These are phyloP conservation scores for Suillus hirtellus DNA, from an alignment of 768 basidiomycete species.

Conservation along the genomic window DNA sequence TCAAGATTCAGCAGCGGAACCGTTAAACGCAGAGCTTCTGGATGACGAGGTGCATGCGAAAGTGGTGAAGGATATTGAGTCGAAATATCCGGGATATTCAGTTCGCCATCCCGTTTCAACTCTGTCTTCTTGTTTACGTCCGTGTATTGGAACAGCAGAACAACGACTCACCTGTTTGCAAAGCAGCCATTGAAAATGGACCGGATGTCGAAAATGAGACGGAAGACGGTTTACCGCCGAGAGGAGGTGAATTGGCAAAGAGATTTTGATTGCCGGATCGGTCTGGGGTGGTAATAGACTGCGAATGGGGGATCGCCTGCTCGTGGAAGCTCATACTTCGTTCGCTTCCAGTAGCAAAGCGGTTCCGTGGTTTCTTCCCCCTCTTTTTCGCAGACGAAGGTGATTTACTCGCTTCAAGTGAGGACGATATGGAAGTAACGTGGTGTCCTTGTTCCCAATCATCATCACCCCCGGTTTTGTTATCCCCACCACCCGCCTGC, in stretches of 20 bases:
- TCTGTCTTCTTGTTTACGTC: not conserved
- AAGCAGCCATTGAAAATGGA: not conserved
- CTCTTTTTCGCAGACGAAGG: not conserved
- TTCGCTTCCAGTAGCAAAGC: not conserved
- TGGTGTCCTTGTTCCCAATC: not conserved
- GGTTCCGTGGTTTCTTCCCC: not conserved
- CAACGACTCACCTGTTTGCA: not conserved
- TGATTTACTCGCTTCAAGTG: not conserved
- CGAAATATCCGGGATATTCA: not conserved
- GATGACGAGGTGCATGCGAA: conserved; percentile 10
- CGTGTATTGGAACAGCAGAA: not conserved
- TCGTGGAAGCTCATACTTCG: not conserved
- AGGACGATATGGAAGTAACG: not conserved
- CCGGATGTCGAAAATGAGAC: conserved; percentile 5
- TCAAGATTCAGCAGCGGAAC: conserved; percentile 56
- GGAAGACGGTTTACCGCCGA: not conserved
- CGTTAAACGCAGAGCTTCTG: conserved; percentile 29
- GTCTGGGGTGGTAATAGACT: not conserved
- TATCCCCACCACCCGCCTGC: not conserved
- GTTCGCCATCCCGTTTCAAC: conserved; percentile 3
- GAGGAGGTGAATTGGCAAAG: not conserved
- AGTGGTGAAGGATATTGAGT: not conserved
- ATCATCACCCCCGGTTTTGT: conserved; percentile 3
- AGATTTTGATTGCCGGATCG: conserved; percentile 1
- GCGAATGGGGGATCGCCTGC: not conserved